Base-by-base conservation (phyloP, 2,329 filamentous ascomycete species). In the Microsporum ferrugineum region DNA sequence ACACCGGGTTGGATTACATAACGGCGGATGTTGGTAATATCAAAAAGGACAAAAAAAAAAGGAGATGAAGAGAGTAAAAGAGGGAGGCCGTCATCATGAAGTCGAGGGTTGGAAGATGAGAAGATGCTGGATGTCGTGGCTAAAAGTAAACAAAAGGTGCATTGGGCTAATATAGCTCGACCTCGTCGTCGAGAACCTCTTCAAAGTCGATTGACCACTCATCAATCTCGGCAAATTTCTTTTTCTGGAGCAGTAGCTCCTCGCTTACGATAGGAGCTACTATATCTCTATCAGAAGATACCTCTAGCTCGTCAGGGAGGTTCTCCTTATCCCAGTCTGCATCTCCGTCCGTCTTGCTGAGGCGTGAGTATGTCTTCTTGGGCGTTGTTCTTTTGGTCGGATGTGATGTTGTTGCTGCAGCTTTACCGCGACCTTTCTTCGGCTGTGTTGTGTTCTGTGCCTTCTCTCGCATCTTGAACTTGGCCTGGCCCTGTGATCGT, bases 141-240 rank as follows among this genome's bases (percentile, higher is more conserved):
- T 49, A 29, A 51, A 7, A 31, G 3, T 3, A 12, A 39, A 10
- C 5, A 39, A 12, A 39, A 39, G 38, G 2, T 12, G 8, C 8
- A 39, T 7, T 49, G 45, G 23, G 14, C 51, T 55, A 55, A 34
- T 55, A 55, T 34, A 23, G 12, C 51, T 31, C 51, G 51, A 5
- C 33, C 12, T 53, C 49, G 14, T 53, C 49, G 27, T 55, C 51
- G 5, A 23, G 51, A 2, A 76, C 71, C 59, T 77, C 74, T 63
- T 77, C 75, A 68, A 75, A 77, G 33, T 76, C 75, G 70, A 77
- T 75, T 61, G 73, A 57, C 75, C 75, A 77, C 63, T 71, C 64
- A 63, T 76, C 75, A 49, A 77, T 67, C 62, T 76, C 75, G 0
- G 71, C 71, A 66, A 77, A 77, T 47, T 75, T 76, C 63, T 66